A percentile compares a stretch with the other conserved stretches of the same genome.
Conservation (phyloP, 2,329 filamentous ascomycete genomes). For the Pseudogymnoascus sp. region DNA sequence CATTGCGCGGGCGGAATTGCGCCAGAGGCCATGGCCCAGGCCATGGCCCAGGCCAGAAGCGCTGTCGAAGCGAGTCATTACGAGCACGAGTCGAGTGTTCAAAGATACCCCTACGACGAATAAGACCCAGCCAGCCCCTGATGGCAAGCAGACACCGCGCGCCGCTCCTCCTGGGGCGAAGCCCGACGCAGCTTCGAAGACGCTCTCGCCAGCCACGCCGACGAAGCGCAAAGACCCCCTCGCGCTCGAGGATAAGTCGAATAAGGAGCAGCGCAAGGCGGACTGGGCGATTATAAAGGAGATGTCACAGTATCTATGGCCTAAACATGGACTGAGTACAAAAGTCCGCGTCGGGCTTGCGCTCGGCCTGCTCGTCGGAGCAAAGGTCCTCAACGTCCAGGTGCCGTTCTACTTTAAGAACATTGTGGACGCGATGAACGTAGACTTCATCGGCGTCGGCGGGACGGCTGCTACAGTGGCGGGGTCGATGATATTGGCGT, state of each 20-base stretch:
- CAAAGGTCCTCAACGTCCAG: conserved; percentile 94
- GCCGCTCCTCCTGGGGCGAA: conserved; percentile 18
- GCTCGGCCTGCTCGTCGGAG: conserved; percentile 74
- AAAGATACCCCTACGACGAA: conserved; percentile 18
- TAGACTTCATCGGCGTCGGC: conserved; percentile 80
- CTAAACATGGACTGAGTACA: conserved; percentile 75
- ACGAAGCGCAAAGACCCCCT: conserved; percentile 43
- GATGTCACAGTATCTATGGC: conserved; percentile 95
- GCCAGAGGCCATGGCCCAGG: conserved; percentile 19
- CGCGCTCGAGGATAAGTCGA: conserved; percentile 57
- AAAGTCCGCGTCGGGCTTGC: conserved; percentile 79
- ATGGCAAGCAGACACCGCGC: conserved; percentile 17
- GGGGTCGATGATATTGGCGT: conserved; percentile 86
- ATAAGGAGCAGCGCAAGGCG: conserved; percentile 85
- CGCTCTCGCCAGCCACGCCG: conserved; percentile 14
- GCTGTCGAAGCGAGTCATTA: conserved; percentile 23
- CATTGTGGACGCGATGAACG: conserved; percentile 96
- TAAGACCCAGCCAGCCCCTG: conserved; percentile 15
- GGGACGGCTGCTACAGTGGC: conserved; percentile 84
- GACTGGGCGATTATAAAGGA: conserved; percentile 99
- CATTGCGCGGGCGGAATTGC: conserved; percentile 18
- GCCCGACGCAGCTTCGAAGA: conserved; percentile 20
- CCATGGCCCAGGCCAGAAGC: conserved; percentile 17
- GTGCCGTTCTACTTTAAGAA: conserved; percentile 98
- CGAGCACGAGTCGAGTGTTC: conserved; percentile 19